Base-by-base conservation (phyloP, 352 stramenopile genomes). In the Peronospora belbahrii region DNA sequence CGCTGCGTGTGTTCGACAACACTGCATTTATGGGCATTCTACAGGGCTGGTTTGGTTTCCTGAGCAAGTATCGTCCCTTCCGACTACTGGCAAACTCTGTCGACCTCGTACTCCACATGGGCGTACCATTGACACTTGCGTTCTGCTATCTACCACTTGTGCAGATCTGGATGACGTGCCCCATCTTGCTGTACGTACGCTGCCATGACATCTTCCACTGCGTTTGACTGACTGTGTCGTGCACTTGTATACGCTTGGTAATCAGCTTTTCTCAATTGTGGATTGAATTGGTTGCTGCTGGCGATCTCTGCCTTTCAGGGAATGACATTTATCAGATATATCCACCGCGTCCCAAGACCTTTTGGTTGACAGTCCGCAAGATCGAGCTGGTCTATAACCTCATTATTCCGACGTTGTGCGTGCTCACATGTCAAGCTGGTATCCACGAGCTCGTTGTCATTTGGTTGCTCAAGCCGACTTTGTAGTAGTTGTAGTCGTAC, bases 321-420 rank as follows among this genome's bases (percentile, higher is more conserved):
- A 69, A 75, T 48, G 42, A 71, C 13, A 45, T 75, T 23, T 78
- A 78, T 42, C 60, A 68, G 41, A 67, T 78, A 31, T 57, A 66
- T 19, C 67, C 67, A 17, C 61, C 61, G 30, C 68, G 68, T 13
- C 60, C 65, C n/a, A 71, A 65, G 36, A 20, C 51, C 4, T 79
- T 79, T 34, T 75, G 65, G 68, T 35, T 45, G 2, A 43, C 59
- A 1, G 61, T 57, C 11, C 65, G 49, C 48, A 68, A 69, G 41
- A 73, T 79, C 44, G 68, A 79, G 27, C 36, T 79, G 33, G 25
- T 69, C 41, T 67, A 65, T 48, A 72, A 74, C 38, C 48, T 69
- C 28, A 68, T 34, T 1, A 45, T 79, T 6, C 68, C 68, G 9
- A 48, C 61, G 20, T 46, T 65, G 15, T 73, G 64, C 25, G 62